phyloP scores from a whole-genome alignment of 2,329 filamentous ascomycete species.

The Pseudogymnoascus sp. region DNA sequence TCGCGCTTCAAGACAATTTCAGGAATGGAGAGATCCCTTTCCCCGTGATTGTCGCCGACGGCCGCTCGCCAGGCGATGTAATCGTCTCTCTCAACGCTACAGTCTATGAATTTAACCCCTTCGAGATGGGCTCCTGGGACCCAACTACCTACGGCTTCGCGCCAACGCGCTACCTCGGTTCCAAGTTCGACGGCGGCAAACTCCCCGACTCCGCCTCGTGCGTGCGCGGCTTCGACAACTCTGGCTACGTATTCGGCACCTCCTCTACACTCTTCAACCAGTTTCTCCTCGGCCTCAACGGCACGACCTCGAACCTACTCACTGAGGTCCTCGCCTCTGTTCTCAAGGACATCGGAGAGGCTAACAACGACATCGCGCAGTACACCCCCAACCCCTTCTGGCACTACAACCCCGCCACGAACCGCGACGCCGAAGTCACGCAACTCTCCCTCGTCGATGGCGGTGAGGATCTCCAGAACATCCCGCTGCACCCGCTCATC shows the following conservation, averaged over 20 bases:
- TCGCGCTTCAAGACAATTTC: constrained; percentile 58
- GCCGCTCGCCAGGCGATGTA: constrained; percentile 53
- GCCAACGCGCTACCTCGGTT: constrained; percentile 64
- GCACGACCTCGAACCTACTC: constrained; percentile 40
- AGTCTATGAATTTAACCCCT: constrained; percentile 71
- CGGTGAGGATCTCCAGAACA: constrained; percentile 70
- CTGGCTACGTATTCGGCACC: constrained; percentile 78
- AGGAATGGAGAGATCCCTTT: constrained; percentile 56
- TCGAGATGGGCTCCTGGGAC: constrained; percentile 71
- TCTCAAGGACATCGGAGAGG: constrained; percentile 46
- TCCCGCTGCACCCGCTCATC: constrained; percentile 70
- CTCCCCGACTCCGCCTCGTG: constrained; percentile 53
- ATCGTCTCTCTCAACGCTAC: constrained; percentile 66
- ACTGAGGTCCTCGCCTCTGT: constrained; percentile 44
- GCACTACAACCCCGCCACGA: constrained; percentile 52
- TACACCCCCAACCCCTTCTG: constrained; percentile 73
- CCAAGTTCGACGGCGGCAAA: constrained; percentile 58
- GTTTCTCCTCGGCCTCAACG: constrained; percentile 59
- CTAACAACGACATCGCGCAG: constrained; percentile 65
- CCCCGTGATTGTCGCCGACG: constrained; percentile 66
- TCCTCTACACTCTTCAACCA: constrained; percentile 80
- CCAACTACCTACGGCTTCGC: constrained; percentile 65
- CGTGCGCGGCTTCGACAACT: constrained; percentile 73
- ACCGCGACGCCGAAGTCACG: constrained; percentile 45
- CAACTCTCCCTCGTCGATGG: constrained; percentile 70